phyloP scores from a whole-genome alignment of 164 flowering plant genomes.

The Piper betle region DNA sequence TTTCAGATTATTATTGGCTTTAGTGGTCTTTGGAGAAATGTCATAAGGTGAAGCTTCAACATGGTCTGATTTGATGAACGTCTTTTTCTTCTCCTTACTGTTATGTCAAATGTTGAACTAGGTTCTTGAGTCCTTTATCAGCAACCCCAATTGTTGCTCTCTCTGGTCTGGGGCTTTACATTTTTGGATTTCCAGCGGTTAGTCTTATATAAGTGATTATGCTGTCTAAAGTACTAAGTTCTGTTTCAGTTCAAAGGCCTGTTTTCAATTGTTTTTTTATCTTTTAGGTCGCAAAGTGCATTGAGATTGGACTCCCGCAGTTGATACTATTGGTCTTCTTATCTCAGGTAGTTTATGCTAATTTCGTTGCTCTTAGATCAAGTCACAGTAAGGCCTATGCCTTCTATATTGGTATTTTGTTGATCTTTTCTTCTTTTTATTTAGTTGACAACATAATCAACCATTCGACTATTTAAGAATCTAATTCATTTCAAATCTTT shows the following conservation, averaged over 20 bases:
- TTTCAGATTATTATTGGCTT: conserved; percentile 93
- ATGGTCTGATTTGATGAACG: not conserved
- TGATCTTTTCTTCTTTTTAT: no score
- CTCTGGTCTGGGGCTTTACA: conserved; percentile 66
- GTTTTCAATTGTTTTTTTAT: not conserved
- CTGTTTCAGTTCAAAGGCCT: not conserved
- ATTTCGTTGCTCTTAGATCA: not conserved
- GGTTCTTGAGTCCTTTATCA: conserved; percentile 72
- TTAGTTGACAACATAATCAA: not conserved
- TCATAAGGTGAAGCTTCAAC: conserved; percentile 43
- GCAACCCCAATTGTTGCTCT: conserved; percentile 70
- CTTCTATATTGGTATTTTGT: no score
- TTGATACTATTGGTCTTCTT: conserved; percentile 42
- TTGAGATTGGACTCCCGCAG: conserved; percentile 76
- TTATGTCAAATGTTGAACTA: conserved; percentile 5
- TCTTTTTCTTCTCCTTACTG: no score
- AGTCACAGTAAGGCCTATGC: not conserved
- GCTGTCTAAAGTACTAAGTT: not conserved
- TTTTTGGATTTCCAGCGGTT: conserved; percentile 93
- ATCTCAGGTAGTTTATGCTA: conserved; percentile 39
- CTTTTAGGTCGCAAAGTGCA: conserved; percentile 54
- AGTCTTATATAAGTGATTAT: conserved; percentile 13
- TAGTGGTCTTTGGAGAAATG: conserved; percentile 98
- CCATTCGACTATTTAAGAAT: not conserved
- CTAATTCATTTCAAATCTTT: conserved; percentile 6